Conservation (phyloP, 345 rosid genomes). For the Acer negundo region DNA sequence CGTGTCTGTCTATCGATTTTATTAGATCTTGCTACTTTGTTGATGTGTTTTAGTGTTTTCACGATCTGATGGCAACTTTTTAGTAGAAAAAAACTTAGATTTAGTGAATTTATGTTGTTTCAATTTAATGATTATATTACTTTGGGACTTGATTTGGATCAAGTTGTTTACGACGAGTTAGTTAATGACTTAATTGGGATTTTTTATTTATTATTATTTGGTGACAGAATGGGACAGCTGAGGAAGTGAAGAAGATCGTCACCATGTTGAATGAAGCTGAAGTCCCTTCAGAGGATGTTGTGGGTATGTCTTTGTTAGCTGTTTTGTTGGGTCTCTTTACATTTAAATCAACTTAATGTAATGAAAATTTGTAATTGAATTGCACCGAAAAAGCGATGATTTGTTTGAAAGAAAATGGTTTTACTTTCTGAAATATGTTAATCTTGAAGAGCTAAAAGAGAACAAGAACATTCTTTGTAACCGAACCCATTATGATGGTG, state of each 20-base stretch:
- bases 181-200: neutral
- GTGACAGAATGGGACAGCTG: slow-evolving; percentile 65
- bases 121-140: neutral
- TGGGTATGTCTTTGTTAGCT: slow-evolving; percentile 40
- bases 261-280: slow-evolving; percentile 58
- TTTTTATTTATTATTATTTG: neutral
- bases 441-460: no score
- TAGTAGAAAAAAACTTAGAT: neutral
- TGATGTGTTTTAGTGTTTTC: neutral
- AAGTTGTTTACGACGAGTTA: neutral
- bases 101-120: neutral
- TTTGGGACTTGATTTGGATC: slow-evolving; percentile 3
- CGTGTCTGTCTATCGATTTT: neutral
- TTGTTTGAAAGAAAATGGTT: neutral
- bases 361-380: neutral
- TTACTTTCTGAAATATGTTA: no score
- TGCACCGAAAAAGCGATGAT: neutral
- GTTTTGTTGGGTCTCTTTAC: neutral
- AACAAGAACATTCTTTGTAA: no score
- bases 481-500: neutral
- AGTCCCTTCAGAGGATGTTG: slow-evolving; percentile 64
- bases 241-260: slow-evolving; percentile 75
- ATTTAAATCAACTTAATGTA: neutral
- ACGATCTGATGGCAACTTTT: neutral
- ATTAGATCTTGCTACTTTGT: slow-evolving; percentile 6